A percentile compares a stretch with the other conserved stretches of the same genome.
Evolutionary conservation across 495 filamentous ascomycete genomes (phyloP).

Genomic region (Lichenothelia convexa): DNA sequence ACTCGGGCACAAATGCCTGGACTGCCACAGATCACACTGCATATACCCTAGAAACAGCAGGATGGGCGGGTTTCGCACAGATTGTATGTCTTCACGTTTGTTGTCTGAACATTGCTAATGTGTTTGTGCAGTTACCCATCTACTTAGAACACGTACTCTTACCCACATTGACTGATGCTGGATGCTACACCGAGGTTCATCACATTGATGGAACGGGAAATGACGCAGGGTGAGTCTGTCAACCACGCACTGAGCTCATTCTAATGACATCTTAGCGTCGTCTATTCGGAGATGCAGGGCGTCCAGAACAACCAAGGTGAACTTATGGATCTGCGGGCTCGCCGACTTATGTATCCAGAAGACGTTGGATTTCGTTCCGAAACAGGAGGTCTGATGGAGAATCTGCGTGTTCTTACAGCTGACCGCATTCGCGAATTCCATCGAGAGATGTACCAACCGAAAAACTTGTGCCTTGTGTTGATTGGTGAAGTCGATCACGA

Average conservation of each 20-base stretch:
- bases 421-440: constrained; percentile 87
- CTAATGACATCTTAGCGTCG: constrained; percentile 35
- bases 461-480: constrained; percentile 79
- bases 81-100: constrained; percentile 26
- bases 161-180: constrained; percentile 79
- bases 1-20: constrained; percentile 92
- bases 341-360: constrained; percentile 68
- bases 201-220: constrained; percentile 85
- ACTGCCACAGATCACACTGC: constrained; percentile 91
- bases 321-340: constrained; percentile 66
- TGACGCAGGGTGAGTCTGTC: constrained; percentile 44
- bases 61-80: constrained; percentile 90
- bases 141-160: constrained; percentile 91
- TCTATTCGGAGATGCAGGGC: constrained; percentile 98
- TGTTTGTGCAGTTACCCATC: constrained; percentile 41
- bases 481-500: constrained; percentile 76
- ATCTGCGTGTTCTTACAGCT: constrained; percentile 64
- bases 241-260: neutral
- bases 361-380: constrained; percentile 88
- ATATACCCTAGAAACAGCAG: constrained; percentile 84
- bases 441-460: constrained; percentile 93
- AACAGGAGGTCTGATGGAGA: constrained; percentile 92
- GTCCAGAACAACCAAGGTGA: constrained; percentile 67
- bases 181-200: constrained; percentile 89
- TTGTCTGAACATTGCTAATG: neutral